Evolutionary conservation across 768 basidiomycete species (phyloP).

Genomic region (Rhizopogon vinicolor): DNA sequence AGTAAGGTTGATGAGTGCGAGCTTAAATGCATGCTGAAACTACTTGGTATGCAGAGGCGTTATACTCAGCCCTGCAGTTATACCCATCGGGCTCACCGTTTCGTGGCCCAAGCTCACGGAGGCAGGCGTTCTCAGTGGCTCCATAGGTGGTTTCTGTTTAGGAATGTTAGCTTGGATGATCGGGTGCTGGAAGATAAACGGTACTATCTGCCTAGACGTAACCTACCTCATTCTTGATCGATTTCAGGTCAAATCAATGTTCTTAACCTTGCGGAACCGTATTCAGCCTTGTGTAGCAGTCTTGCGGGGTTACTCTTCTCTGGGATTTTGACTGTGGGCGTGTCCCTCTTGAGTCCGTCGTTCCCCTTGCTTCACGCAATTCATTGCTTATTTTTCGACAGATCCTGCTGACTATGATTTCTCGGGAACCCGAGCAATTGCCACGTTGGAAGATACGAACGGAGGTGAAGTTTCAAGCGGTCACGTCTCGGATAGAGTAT

Average conservation of each 20-base stretch:
- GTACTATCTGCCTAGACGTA: constrained; percentile 13
- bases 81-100: constrained; percentile 43
- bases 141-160: constrained; percentile 35
- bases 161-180: constrained; percentile 51
- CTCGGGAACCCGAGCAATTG: constrained; percentile 30
- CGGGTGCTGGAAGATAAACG: constrained; percentile 45
- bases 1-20: constrained; percentile 24
- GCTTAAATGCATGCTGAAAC: not conserved
- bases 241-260: constrained; percentile 30
- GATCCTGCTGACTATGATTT: constrained; percentile 36
- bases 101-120: constrained; percentile 42
- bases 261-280: constrained; percentile 32
- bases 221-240: not conserved
- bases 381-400: constrained; percentile 6
- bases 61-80: constrained; percentile 44
- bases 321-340: constrained; percentile 29
- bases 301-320: constrained; percentile 34
- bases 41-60: constrained; percentile 33
- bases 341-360: constrained; percentile 31
- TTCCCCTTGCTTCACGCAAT: not conserved
- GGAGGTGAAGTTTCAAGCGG: not conserved
- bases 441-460: constrained; percentile 21
- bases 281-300: constrained; percentile 36
- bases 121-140: constrained; percentile 35
- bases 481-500: not conserved